These are phyloP conservation scores for Pseudogymnoascus sp. DNA, from an alignment of 2,329 filamentous ascomycete species.

Conservation along the genomic window DNA sequence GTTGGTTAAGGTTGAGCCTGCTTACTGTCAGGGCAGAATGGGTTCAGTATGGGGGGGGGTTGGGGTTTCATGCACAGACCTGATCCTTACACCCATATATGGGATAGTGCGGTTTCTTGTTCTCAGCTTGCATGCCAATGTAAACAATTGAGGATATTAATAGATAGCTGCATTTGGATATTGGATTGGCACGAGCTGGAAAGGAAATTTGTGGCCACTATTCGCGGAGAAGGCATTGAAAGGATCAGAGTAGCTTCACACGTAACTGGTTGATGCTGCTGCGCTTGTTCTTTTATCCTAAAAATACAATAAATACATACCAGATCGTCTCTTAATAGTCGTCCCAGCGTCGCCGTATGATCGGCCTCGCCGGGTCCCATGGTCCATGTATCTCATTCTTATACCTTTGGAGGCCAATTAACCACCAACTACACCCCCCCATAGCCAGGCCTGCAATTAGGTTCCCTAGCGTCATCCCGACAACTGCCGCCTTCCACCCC, in stretches of 20 bases:
- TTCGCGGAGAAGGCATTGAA: neutral
- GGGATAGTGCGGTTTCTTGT: neutral
- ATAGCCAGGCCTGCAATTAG: constrained; percentile 69
- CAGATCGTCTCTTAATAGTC: constrained; percentile 20
- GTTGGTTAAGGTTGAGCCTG: constrained; percentile 2
- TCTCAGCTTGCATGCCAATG: constrained; percentile 5
- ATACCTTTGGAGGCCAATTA: constrained; percentile 94
- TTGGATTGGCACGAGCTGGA: neutral
- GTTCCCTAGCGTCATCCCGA: constrained; percentile 70
- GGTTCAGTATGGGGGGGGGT: constrained; percentile 8
- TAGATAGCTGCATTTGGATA: neutral
- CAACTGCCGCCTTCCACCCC: constrained; percentile 48
- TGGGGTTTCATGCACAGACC: constrained; percentile 9
- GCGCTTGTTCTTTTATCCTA: neutral
- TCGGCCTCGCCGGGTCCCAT: constrained; percentile 90
- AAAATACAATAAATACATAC: constrained; percentile 6
- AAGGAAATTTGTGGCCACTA: neutral
- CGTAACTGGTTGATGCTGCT: neutral
- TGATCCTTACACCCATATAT: constrained; percentile 8
- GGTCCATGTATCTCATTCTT: constrained; percentile 98
- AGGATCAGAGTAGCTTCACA: neutral
- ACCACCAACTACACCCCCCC: constrained; percentile 95
- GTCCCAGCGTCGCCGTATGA: constrained; percentile 55
- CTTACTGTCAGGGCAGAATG: constrained; percentile 8
- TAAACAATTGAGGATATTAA: constrained; percentile 2